A percentile compares a stretch with the other conserved stretches of the same genome.
Evolutionary conservation across 768 basidiomycete species (phyloP).

Genomic region (Chlorophyllum brunneum): DNA sequence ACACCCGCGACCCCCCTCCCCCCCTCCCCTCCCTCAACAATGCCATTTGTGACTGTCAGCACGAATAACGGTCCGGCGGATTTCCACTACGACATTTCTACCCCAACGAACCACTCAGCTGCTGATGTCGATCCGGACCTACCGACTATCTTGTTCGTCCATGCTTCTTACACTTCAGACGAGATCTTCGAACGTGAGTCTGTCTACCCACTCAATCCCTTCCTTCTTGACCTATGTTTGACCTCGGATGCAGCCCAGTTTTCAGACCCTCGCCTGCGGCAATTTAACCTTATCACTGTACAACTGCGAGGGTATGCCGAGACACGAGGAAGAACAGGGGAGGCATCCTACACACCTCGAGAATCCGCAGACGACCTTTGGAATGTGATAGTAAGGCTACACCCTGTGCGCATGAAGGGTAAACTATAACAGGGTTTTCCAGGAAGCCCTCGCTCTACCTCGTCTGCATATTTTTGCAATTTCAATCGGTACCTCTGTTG

Average conservation of each 20-base stretch:
- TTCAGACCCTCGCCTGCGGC: slow-evolving; percentile 28
- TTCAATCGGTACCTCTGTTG: slow-evolving; percentile 29
- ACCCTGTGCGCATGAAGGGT: background rate
- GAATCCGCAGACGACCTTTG: slow-evolving; percentile 29
- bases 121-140: slow-evolving; percentile 28
- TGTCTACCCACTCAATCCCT: background rate
- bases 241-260: slow-evolving; percentile 27
- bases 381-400: slow-evolving; percentile 26
- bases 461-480: slow-evolving; percentile 33
- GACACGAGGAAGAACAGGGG: slow-evolving; percentile 24
- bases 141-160: slow-evolving; percentile 35
- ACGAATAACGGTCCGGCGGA: slow-evolving; percentile 26
- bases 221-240: background rate
- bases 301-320: slow-evolving; percentile 32
- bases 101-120: slow-evolving; percentile 27
- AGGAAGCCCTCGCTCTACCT: slow-evolving; percentile 30
- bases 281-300: slow-evolving; percentile 34
- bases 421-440: background rate
- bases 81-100: slow-evolving; percentile 33
- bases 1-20: background rate
- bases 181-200: slow-evolving; percentile 33
- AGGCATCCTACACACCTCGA: slow-evolving; percentile 23
- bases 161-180: slow-evolving; percentile 29
- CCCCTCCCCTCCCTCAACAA: slow-evolving; percentile 10
- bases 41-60: slow-evolving; percentile 28